Conservation (phyloP, 2,329 filamentous ascomycete species). For the Penicillium occitanis region DNA sequence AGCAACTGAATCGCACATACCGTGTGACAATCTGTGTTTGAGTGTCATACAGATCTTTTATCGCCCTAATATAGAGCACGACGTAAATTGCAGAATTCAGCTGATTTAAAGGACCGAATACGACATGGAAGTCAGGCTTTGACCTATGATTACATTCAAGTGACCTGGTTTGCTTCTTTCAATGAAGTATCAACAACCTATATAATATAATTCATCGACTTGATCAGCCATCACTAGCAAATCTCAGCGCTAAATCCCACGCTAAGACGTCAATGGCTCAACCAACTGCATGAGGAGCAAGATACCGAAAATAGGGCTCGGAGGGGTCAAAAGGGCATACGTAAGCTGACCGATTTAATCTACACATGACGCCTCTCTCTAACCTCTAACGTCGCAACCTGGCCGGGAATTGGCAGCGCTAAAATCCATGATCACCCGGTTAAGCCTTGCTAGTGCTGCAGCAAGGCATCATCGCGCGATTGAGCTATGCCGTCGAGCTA, state of each 20-base stretch:
- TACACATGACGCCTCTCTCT: background rate
- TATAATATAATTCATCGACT: too few relatives aligned
- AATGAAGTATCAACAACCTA: too few relatives aligned
- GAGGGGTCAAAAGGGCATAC: background rate
- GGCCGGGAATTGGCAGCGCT: background rate
- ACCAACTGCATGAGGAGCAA: background rate
- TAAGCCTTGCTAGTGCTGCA: slow-evolving; percentile 15
- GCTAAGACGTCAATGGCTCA: slow-evolving; percentile 15
- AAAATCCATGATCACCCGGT: slow-evolving; percentile 2
- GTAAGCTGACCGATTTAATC: background rate
- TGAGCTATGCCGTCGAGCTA: background rate
- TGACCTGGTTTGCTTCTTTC: too few relatives aligned
- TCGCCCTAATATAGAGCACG: too few relatives aligned
- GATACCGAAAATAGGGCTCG: background rate
- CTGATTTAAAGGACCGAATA: too few relatives aligned
- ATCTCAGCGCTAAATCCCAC: background rate
- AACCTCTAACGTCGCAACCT: background rate
- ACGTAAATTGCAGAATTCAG: too few relatives aligned
- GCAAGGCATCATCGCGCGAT: background rate
- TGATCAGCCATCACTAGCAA: background rate
- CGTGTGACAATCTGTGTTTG: too few relatives aligned
- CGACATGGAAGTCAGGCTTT: too few relatives aligned
- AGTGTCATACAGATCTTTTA: too few relatives aligned
- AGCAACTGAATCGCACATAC: background rate
- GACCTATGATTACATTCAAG: background rate